Conservation (phyloP, 2,329 filamentous ascomycete species). For the Aspergillus sp. region DNA sequence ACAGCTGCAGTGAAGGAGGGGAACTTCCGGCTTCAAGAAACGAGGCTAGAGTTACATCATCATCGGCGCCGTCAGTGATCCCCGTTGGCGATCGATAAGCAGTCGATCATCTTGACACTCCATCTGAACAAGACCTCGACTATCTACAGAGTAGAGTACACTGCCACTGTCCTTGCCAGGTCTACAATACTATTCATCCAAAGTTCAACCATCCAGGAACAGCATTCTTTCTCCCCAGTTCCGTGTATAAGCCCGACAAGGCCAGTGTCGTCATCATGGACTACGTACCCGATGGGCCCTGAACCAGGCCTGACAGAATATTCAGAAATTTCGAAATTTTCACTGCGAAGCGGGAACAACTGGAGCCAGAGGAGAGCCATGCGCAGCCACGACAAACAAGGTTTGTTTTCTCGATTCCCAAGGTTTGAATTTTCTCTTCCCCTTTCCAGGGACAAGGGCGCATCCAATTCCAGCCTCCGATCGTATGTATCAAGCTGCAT, state of each 20-base stretch:
- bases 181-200: not conserved
- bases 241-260: not conserved
- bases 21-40: constrained; percentile 1
- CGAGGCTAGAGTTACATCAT: not conserved
- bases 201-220: not conserved
- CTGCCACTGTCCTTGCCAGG: no score
- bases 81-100: constrained; percentile 1
- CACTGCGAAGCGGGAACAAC: not conserved
- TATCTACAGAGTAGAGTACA: not conserved
- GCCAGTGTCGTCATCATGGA: constrained; percentile 3
- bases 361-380: not conserved
- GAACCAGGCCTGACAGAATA: no score
- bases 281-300: constrained; percentile 10
- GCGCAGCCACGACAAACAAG: not conserved
- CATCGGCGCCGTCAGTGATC: not conserved
- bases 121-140: not conserved
- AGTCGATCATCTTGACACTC: not conserved
- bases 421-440: not conserved
- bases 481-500: constrained; percentile 12
- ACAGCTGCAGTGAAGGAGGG: not conserved
- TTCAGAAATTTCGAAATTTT: not conserved
- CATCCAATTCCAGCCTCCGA: constrained; percentile 3
- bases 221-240: not conserved
- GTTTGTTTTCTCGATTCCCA: not conserved
- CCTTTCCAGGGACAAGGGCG: not conserved